A percentile compares a stretch with the other conserved stretches of the same genome.
Evolutionary conservation across 1,139 yeast species (phyloP).

Genomic region (Nadsonia commutata): DNA sequence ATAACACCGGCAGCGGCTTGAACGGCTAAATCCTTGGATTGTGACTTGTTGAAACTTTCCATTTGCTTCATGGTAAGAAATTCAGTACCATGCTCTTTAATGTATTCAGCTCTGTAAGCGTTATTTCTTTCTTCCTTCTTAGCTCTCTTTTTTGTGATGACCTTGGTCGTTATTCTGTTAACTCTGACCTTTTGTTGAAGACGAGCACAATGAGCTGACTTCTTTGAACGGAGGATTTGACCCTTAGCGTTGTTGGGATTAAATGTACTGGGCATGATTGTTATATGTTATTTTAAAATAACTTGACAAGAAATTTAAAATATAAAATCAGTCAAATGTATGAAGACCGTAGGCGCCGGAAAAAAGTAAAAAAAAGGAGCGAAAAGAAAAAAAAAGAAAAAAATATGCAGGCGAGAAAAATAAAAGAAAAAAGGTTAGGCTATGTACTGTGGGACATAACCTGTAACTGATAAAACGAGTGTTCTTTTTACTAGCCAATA

Average conservation of each 20-base stretch:
- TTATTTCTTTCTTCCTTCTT: constrained; percentile 70
- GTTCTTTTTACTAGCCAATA: no score
- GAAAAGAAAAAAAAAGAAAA: background rate
- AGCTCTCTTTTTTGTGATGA: constrained; percentile 62
- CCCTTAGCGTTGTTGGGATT: background rate
- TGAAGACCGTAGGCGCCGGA: no score
- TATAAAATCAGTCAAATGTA: no score
- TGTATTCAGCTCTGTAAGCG: constrained; percentile 32
- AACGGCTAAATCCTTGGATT: constrained; percentile 1
- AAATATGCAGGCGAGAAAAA: background rate
- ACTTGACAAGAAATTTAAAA: no score
- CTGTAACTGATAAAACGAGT: no score
- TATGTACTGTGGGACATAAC: no score
- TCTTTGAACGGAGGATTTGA: background rate
- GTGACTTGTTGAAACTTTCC: constrained; percentile 30
- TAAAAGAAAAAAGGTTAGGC: background rate
- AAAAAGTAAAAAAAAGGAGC: background rate
- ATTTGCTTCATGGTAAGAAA: constrained; percentile 22
- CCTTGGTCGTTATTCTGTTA: constrained; percentile 36
- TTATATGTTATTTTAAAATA: no score
- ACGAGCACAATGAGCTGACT: background rate
- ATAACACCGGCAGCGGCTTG: constrained; percentile 13
- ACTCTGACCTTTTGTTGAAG: constrained; percentile 29
- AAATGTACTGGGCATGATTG: background rate
- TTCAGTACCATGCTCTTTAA: constrained; percentile 7